Evolutionary conservation across 352 stramenopile species (phyloP).

Genomic region (Phytophthora pini): DNA sequence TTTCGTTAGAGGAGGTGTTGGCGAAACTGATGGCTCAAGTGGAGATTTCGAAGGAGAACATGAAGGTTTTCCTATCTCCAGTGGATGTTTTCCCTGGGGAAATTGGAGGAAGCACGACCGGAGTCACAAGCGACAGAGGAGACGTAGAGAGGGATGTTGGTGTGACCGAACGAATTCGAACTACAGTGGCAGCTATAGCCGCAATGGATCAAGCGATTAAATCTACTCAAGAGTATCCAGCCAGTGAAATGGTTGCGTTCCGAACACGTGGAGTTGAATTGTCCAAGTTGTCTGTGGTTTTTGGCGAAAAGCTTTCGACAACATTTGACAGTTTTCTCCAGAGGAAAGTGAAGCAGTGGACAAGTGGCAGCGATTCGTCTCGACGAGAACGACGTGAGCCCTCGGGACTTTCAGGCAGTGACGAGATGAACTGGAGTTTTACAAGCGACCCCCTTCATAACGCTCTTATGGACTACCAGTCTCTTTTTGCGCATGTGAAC

Average conservation of each 20-base stretch:
- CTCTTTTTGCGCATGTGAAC: constrained; percentile 45
- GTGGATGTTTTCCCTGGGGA: constrained; percentile 59
- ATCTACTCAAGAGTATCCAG: constrained; percentile 61
- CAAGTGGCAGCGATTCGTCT: constrained; percentile 4
- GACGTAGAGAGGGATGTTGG: constrained; percentile 22
- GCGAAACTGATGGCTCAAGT: constrained; percentile 55
- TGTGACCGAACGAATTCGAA: constrained; percentile 38
- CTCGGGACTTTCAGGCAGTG: constrained; percentile 21
- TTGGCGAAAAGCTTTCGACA: constrained; percentile 61
- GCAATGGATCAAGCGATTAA: constrained; percentile 63
- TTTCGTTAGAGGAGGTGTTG: constrained; percentile 64
- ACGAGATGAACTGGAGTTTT: constrained; percentile 75
- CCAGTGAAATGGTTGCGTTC: constrained; percentile 73
- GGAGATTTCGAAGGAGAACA: constrained; percentile 62
- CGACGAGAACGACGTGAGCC: constrained; percentile 41
- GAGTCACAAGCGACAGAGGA: constrained; percentile 8
- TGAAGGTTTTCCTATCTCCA: constrained; percentile 59
- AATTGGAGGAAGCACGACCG: constrained; percentile 14
- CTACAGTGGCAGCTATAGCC: constrained; percentile 50
- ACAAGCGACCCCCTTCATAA: constrained; percentile 65
- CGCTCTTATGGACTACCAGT: constrained; percentile 52
- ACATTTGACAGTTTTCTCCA: constrained; percentile 69
- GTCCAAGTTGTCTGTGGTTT: constrained; percentile 41
- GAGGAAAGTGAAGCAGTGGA: constrained; percentile 44
- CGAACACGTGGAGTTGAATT: constrained; percentile 63